Conservation (phyloP, 192 early-diverging fungal species). For the Gaertneriomyces sp. region DNA sequence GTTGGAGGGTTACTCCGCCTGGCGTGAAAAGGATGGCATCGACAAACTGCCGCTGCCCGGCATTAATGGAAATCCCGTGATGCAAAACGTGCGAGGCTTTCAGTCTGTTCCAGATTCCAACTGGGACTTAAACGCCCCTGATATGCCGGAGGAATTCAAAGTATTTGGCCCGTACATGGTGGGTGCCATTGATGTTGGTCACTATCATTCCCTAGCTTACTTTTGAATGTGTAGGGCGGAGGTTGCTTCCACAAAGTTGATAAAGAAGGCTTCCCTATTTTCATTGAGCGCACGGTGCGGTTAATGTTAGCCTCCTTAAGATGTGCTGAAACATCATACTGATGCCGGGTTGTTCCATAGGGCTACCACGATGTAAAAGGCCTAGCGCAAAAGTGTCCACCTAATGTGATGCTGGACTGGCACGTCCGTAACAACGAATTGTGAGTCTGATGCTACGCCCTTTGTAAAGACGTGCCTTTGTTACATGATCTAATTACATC, state of each 20-base stretch:
- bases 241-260: conserved; percentile 40
- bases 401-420: conserved; percentile 24
- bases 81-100: conserved; percentile 32
- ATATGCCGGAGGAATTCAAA: conserved; percentile 31
- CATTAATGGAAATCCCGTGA: conserved; percentile 19
- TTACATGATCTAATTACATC: too few relatives aligned
- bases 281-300: conserved; percentile 32
- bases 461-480: too few relatives aligned
- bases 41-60: conserved; percentile 34
- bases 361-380: conserved; percentile 30
- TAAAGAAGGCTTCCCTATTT: conserved; percentile 32
- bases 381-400: conserved; percentile 24
- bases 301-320: background rate
- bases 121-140: conserved; percentile 18
- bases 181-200: too few relatives aligned
- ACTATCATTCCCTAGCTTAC: too few relatives aligned
- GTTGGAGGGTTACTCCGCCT: conserved; percentile 27
- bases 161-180: conserved; percentile 26
- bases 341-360: background rate
- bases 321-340: background rate
- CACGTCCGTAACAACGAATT: conserved; percentile 35
- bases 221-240: conserved; percentile 11
- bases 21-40: conserved; percentile 32
- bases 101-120: conserved; percentile 24
- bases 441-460: too few relatives aligned